A percentile compares a stretch with the other conserved stretches of the same genome.
Conservation (phyloP, 179 eudicot species). For the Sideroxylon spinosum region DNA sequence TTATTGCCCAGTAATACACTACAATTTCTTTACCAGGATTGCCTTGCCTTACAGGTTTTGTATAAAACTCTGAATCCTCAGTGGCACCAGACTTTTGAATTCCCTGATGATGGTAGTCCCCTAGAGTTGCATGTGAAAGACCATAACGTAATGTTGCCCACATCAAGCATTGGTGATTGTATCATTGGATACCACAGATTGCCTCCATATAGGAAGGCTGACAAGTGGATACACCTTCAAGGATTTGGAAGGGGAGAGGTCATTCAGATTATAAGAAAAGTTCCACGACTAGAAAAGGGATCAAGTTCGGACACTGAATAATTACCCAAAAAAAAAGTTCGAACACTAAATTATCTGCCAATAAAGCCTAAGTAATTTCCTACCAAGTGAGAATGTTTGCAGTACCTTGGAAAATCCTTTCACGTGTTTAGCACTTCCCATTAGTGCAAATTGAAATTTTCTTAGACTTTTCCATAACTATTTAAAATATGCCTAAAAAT, state of each 20-base stretch:
- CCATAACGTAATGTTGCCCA: slow-evolving; percentile 68
- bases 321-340: too few relatives aligned
- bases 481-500: background rate
- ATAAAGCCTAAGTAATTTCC: slow-evolving; percentile 54
- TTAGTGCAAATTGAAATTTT: slow-evolving; percentile 1
- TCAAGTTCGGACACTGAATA: slow-evolving; percentile 51
- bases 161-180: slow-evolving; percentile 84
- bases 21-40: background rate
- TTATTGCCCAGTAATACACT: background rate
- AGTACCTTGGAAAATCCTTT: background rate
- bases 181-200: slow-evolving; percentile 75
- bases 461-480: background rate
- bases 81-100: slow-evolving; percentile 91
- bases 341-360: slow-evolving; percentile 49
- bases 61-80: slow-evolving; percentile 67
- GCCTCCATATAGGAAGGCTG: slow-evolving; percentile 67
- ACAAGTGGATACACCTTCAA: slow-evolving; percentile 97
- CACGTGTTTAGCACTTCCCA: background rate
- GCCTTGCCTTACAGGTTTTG: slow-evolving; percentile 49
- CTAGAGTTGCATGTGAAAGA: slow-evolving; percentile 71
- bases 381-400: slow-evolving; percentile 42
- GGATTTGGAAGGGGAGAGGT: slow-evolving; percentile 88
- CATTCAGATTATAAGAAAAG: slow-evolving; percentile 68
- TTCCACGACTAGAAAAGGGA: slow-evolving; percentile 55
- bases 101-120: slow-evolving; percentile 79